Evolutionary conservation across 2,329 filamentous ascomycete genomes (phyloP), one percentile per base, ranked within the genome.

Genomic region (Ceratocystis cacaofunesta): DNA sequence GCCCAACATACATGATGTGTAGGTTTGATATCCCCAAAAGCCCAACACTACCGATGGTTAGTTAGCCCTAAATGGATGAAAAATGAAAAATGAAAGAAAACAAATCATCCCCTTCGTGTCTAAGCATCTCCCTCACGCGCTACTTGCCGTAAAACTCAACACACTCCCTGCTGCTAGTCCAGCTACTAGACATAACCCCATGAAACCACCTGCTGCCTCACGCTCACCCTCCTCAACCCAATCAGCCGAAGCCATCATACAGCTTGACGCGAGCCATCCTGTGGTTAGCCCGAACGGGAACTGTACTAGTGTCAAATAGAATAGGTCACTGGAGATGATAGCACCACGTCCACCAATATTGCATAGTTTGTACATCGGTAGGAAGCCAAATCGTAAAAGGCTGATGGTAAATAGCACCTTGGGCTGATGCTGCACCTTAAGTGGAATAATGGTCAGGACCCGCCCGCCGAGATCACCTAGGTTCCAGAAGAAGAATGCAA

Each of bases 401-500:
- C 89, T 78, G 2, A 92, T 74, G 19, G 80, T 72, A 71, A 96
- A 90, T 7, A 96, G 77, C 0, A 84, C 70, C 2, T 78, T 76
- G 0, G 92, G 91, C 17, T 82, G 80, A 62, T 83, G 79, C 0
- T 81, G 81, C 7, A 90, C 75, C 2, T 69, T 87, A 70, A 72
- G 78, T 65, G 72, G 86, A 74, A 75, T 81, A 69, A 73, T 82
- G 1, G 90, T 87, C 1, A 83, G 73, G 22, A 95, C 76, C 7
- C 94, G 84, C 5, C 94, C 94, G 15, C 83, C 68, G 6, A 97
- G 78, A 73, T 97, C 94, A 55, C 94, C 94, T 1, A 87, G 73
- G 72, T 97, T 99, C 94, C 94, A 99, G 72, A 94, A 84, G 67
- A 97, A 83, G 75, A 97, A 95, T 2, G 83, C 90, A 0, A 96